Evolutionary conservation across 768 basidiomycete species (phyloP).

Genomic region (Pisolithus orientalis): DNA sequence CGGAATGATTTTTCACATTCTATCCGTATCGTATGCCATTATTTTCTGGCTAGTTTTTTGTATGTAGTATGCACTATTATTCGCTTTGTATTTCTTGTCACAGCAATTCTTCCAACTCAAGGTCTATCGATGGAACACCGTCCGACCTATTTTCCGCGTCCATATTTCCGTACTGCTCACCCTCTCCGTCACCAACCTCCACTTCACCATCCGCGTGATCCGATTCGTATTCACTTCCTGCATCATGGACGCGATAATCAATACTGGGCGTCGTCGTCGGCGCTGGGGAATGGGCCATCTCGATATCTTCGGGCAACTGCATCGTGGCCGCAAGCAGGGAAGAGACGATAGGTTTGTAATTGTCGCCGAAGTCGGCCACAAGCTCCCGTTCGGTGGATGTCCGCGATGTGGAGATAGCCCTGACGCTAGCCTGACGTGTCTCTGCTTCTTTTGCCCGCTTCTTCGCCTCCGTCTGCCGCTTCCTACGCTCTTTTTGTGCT

Average conservation of each 20-base stretch:
- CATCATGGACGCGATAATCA: slow-evolving; percentile 36
- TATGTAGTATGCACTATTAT: not conserved
- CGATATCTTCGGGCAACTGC: slow-evolving; percentile 21
- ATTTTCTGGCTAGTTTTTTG: not conserved
- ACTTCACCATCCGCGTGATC: slow-evolving; percentile 32
- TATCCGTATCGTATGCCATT: not conserved
- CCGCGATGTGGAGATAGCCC: slow-evolving; percentile 20
- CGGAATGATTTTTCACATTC: not conserved
- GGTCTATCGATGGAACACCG: slow-evolving; percentile 21
- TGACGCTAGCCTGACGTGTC: slow-evolving; percentile 15
- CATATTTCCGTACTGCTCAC: slow-evolving; percentile 19
- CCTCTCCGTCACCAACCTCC: slow-evolving; percentile 15
- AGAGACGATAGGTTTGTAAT: slow-evolving; percentile 21
- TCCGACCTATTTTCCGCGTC: slow-evolving; percentile 15
- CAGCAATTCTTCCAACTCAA: slow-evolving; percentile 19
- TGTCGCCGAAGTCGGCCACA: slow-evolving; percentile 18
- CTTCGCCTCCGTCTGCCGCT: slow-evolving; percentile 46
- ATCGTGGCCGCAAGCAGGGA: slow-evolving; percentile 19
- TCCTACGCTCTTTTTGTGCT: slow-evolving; percentile 42
- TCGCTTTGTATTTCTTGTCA: slow-evolving; percentile 6
- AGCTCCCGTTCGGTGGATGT: slow-evolving; percentile 26
- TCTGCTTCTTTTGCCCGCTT: slow-evolving; percentile 40
- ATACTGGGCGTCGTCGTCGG: slow-evolving; percentile 46
- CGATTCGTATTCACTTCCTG: slow-evolving; percentile 53
- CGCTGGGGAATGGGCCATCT: slow-evolving; percentile 42